Conservation (phyloP, 768 basidiomycete species). For the Hortiboletus campestris region DNA sequence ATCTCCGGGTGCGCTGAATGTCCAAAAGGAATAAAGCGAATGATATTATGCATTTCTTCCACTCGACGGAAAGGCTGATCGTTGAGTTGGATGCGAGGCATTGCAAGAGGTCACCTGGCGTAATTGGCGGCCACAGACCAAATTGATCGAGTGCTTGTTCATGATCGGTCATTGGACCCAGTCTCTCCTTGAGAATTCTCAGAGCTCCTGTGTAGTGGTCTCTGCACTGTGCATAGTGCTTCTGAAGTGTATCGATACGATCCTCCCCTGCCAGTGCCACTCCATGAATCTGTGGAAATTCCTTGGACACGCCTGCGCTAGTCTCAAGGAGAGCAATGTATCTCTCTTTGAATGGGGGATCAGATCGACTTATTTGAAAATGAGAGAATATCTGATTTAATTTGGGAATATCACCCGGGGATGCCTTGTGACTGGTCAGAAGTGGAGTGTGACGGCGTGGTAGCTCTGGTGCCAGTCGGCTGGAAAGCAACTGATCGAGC, state of each 20-base stretch:
- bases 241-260: background rate
- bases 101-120: background rate
- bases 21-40: background rate
- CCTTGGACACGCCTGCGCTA: background rate
- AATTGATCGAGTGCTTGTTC: background rate
- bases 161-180: slow-evolving; percentile 8
- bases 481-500: background rate
- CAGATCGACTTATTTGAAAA: background rate
- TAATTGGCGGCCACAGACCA: background rate
- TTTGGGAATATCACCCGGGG: background rate
- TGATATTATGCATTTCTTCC: background rate
- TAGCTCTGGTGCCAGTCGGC: background rate
- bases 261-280: background rate
- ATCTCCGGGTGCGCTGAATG: background rate
- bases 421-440: too few species aligned
- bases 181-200: background rate
- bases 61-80: background rate
- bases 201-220: background rate
- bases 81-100: background rate
- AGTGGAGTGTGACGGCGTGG: background rate
- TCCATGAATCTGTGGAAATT: background rate
- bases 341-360: background rate
- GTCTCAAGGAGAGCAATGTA: background rate
- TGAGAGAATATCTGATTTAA: background rate
- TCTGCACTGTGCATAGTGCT: background rate